Percentiles rank a stretch among this genome's conserved stretches.
These are phyloP conservation scores for Apiospora marii DNA, from an alignment of 2,329 filamentous ascomycete species.

Conservation along the genomic window DNA sequence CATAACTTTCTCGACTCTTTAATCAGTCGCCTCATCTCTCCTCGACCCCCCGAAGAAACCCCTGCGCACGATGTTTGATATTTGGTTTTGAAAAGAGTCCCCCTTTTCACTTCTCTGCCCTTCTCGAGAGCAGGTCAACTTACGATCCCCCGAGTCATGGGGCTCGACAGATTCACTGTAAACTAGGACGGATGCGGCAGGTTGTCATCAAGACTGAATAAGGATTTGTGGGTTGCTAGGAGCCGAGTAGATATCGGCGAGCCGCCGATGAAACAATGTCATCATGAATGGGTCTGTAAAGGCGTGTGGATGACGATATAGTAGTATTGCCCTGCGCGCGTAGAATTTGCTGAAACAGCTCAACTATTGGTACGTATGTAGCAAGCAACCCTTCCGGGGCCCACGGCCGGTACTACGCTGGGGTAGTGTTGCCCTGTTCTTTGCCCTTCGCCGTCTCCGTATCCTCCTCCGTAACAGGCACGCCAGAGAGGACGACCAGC, in stretches of 20 bases:
- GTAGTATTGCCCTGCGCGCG: neutral
- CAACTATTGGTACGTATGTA: neutral
- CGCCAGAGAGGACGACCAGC: constrained; percentile 42
- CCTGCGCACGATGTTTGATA: neutral
- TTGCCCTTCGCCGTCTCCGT: neutral
- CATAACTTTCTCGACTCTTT: constrained; percentile 13
- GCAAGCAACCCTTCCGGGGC: neutral
- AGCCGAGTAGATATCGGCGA: neutral
- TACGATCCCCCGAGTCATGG: neutral
- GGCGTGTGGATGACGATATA: neutral
- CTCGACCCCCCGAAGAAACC: neutral
- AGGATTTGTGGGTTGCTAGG: neutral
- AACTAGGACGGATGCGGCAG: neutral
- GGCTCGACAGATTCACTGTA: neutral
- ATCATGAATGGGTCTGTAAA: constrained; percentile 4
- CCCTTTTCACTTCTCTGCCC: neutral
- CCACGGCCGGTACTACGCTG: neutral
- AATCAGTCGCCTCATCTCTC: constrained; percentile 5
- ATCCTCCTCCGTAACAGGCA: neutral
- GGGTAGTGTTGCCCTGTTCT: neutral
- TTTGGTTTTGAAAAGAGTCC: neutral
- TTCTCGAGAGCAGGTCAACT: neutral
- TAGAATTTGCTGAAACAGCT: constrained; percentile 17
- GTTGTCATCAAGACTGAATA: neutral
- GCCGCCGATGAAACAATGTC: neutral